These are phyloP conservation scores for Geranomyces michiganensis DNA, from an alignment of 192 early-diverging fungal genomes.

Conservation along the genomic window DNA sequence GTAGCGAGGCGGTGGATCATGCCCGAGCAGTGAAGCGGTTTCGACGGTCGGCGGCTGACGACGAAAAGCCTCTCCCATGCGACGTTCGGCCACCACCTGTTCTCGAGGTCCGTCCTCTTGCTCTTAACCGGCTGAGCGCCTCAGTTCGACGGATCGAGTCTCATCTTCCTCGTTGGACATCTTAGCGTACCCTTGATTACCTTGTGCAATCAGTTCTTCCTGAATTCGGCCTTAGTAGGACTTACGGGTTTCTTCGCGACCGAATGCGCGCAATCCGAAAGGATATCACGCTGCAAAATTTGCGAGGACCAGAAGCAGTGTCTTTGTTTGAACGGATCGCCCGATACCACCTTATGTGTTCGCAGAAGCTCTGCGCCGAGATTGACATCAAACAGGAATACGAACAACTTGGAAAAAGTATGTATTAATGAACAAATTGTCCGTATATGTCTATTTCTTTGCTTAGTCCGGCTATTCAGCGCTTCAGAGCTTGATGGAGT, in stretches of 20 bases:
- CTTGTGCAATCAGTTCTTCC: constrained; percentile 42
- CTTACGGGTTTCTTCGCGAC: constrained; percentile 84
- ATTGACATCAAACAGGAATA: constrained; percentile 82
- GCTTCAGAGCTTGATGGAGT: constrained; percentile 81
- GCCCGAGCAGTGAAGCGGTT: constrained; percentile 78
- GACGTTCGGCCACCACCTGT: constrained; percentile 83
- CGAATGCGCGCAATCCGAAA: constrained; percentile 81
- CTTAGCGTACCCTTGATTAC: constrained; percentile 51
- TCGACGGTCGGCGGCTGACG: constrained; percentile 81
- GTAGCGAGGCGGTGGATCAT: constrained; percentile 67
- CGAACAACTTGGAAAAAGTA: constrained; percentile 88
- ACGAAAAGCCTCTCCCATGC: constrained; percentile 80
- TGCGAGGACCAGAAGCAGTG: constrained; percentile 68
- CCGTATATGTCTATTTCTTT: neutral
- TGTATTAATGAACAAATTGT: neutral
- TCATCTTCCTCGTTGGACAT: neutral
- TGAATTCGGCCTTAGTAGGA: constrained; percentile 60
- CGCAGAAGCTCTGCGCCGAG: constrained; percentile 71
- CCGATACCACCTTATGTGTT: constrained; percentile 80
- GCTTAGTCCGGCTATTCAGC: constrained; percentile 45
- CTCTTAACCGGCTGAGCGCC: too few species aligned
- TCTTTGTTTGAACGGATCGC: constrained; percentile 80
- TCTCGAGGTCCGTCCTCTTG: constrained; percentile 55
- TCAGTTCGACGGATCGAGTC: too few species aligned
- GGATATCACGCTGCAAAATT: constrained; percentile 88